Evolutionary conservation across 768 basidiomycete species (phyloP).

Genomic region (Boletus vermiculosoides): DNA sequence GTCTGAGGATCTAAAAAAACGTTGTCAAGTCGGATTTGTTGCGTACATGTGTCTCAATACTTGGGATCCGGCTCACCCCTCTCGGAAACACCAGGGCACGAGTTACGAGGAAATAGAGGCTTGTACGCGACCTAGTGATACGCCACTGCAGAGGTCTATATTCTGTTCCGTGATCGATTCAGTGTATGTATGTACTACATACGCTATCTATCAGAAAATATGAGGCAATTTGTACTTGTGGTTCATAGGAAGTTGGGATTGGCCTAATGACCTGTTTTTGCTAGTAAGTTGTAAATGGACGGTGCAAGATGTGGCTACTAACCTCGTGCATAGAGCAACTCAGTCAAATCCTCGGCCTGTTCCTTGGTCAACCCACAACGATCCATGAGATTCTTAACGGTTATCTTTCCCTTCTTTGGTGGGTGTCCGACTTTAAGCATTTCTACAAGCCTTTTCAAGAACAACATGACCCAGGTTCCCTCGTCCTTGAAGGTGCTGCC

Average conservation of each 20-base stretch:
- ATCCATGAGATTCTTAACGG: slow-evolving; percentile 6
- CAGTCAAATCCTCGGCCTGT: slow-evolving; percentile 21
- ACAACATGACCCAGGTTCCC: slow-evolving; percentile 21
- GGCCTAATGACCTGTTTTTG: neutral
- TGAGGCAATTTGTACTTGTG: no score
- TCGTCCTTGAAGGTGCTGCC: slow-evolving; percentile 15
- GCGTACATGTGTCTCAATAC: slow-evolving; percentile 20
- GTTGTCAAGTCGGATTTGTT: slow-evolving; percentile 12
- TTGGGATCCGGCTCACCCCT: slow-evolving; percentile 14
- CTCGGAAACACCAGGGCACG: slow-evolving; percentile 17
- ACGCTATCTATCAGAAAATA: no score
- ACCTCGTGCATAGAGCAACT: slow-evolving; percentile 9
- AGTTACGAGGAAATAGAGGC: slow-evolving; percentile 18
- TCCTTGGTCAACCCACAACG: slow-evolving; percentile 18
- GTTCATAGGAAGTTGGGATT: no score
- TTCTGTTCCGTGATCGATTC: no score
- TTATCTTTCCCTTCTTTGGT: slow-evolving; percentile 9
- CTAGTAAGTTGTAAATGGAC: neutral
- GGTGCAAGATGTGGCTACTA: neutral
- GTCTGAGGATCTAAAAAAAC: slow-evolving; percentile 4
- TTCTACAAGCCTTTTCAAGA: slow-evolving; percentile 19
- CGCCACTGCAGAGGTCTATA: no score
- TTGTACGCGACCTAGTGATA: slow-evolving; percentile 8
- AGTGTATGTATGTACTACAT: neutral
- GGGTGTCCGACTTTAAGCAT: slow-evolving; percentile 11